Percentiles rank a stretch among this genome's conserved stretches.
Evolutionary conservation across 2,329 filamentous ascomycete species (phyloP).

Genomic region (Periconia sp.): DNA sequence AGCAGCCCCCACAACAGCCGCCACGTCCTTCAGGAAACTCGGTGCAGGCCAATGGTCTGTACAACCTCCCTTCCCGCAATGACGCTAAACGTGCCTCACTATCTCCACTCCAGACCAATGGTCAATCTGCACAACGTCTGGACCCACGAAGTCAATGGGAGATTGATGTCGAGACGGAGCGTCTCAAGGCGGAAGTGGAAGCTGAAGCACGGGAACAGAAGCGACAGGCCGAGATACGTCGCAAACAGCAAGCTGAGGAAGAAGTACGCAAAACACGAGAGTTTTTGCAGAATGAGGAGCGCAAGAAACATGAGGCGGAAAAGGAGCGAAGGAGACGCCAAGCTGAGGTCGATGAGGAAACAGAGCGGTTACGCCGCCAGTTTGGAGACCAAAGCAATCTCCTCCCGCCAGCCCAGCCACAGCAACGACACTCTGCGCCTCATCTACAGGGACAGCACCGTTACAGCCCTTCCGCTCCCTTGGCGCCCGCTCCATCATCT

Average conservation of each 20-base stretch:
- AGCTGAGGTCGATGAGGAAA: conserved; percentile 69
- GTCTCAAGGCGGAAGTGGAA: conserved; percentile 47
- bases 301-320: conserved; percentile 68
- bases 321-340: conserved; percentile 58
- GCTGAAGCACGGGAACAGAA: conserved; percentile 51
- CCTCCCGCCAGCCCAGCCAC: conserved; percentile 20
- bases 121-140: conserved; percentile 24
- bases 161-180: conserved; percentile 53
- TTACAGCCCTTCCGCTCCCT: not conserved
- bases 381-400: conserved; percentile 58
- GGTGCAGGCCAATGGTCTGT: conserved; percentile 17
- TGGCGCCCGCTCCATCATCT: conserved; percentile 10
- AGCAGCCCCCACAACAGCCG: conserved; percentile 22
- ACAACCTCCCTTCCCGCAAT: conserved; percentile 17
- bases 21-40: conserved; percentile 16
- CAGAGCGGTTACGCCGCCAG: conserved; percentile 67
- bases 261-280: conserved; percentile 46
- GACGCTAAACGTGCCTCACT: conserved; percentile 31
- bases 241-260: conserved; percentile 59
- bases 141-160: conserved; percentile 58
- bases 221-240: conserved; percentile 45
- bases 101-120: conserved; percentile 29
- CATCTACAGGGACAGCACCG: conserved; percentile 19
- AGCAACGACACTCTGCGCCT: conserved; percentile 26
- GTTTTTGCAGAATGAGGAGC: conserved; percentile 42